Conservation (phyloP, 2,329 filamentous ascomycete species). For the Escovopsis sp. region DNA sequence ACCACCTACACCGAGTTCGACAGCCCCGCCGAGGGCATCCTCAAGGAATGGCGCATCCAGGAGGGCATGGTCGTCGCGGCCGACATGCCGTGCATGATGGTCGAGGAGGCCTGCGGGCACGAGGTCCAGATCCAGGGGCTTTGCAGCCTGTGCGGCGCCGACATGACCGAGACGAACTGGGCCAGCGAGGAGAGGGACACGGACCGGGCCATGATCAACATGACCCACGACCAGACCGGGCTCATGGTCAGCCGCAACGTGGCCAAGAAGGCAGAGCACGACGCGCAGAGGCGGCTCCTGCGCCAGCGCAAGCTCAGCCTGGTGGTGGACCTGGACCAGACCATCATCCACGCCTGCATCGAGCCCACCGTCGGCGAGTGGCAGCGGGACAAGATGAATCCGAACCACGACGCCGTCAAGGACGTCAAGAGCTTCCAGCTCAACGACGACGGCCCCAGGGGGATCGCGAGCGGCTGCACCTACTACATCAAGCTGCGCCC, state of each 20-base stretch:
- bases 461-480: slow-evolving; percentile 58
- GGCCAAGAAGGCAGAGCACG: slow-evolving; percentile 68
- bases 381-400: slow-evolving; percentile 76
- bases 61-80: slow-evolving; percentile 49
- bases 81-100: slow-evolving; percentile 49
- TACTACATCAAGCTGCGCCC: slow-evolving; percentile 98
- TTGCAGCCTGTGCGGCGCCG: slow-evolving; percentile 83
- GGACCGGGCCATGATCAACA: slow-evolving; percentile 81
- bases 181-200: slow-evolving; percentile 67
- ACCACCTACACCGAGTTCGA: slow-evolving; percentile 66
- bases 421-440: slow-evolving; percentile 83
- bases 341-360: slow-evolving; percentile 94
- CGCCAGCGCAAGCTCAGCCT: slow-evolving; percentile 73
- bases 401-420: slow-evolving; percentile 82
- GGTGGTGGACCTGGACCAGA: slow-evolving; percentile 95
- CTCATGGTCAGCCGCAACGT: slow-evolving; percentile 74
- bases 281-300: slow-evolving; percentile 71
- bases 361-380: slow-evolving; percentile 94
- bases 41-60: slow-evolving; percentile 62
- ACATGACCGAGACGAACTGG: slow-evolving; percentile 87
- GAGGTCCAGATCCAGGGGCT: slow-evolving; percentile 82
- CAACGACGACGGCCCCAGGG: slow-evolving; percentile 65
- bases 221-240: slow-evolving; percentile 81
- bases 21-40: slow-evolving; percentile 65
- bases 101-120: slow-evolving; percentile 85